These are phyloP conservation scores for Cercis canadensis DNA, from an alignment of 306 rosid genomes.

Conservation along the genomic window DNA sequence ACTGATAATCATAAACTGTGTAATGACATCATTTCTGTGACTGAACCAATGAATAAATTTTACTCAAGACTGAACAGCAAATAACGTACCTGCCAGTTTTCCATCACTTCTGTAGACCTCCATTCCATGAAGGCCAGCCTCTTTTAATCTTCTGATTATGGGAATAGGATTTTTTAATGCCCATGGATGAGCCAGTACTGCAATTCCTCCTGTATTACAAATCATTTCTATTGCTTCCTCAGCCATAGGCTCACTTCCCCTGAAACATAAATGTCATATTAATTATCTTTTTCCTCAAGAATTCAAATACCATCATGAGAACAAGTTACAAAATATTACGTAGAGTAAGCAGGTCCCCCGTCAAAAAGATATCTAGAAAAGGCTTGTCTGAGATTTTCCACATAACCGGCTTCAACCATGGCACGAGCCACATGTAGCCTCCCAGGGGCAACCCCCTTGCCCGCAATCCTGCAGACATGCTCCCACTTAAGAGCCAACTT, in stretches of 20 bases:
- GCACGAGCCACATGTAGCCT: constrained; percentile 96
- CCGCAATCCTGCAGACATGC: constrained; percentile 88
- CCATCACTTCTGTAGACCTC: constrained; percentile 95
- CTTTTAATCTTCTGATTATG: constrained; percentile 73
- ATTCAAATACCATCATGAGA: constrained; percentile 2
- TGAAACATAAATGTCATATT: constrained; percentile 45
- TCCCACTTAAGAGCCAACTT: constrained; percentile 93
- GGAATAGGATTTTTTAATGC: constrained; percentile 79
- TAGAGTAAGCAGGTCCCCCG: constrained; percentile 96
- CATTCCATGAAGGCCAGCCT: constrained; percentile 97
- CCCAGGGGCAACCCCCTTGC: constrained; percentile 97
- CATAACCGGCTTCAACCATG: constrained; percentile 91
- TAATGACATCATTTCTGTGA: constrained; percentile 21
- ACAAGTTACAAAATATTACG: constrained; percentile 54
- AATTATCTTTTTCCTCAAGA: constrained; percentile 13
- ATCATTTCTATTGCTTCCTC: constrained; percentile 85
- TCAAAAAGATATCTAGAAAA: constrained; percentile 86
- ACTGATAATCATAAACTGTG: constrained; percentile 13
- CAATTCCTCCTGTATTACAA: constrained; percentile 83
- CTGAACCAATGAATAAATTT: constrained; percentile 15
- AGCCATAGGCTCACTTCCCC: constrained; percentile 90
- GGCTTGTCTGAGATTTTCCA: constrained; percentile 91
- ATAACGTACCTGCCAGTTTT: constrained; percentile 71
- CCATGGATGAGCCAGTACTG: constrained; percentile 99
- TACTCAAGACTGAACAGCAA: not conserved